Conservation (phyloP, 2,329 filamentous ascomycete species). For the Diplodia sapinea region DNA sequence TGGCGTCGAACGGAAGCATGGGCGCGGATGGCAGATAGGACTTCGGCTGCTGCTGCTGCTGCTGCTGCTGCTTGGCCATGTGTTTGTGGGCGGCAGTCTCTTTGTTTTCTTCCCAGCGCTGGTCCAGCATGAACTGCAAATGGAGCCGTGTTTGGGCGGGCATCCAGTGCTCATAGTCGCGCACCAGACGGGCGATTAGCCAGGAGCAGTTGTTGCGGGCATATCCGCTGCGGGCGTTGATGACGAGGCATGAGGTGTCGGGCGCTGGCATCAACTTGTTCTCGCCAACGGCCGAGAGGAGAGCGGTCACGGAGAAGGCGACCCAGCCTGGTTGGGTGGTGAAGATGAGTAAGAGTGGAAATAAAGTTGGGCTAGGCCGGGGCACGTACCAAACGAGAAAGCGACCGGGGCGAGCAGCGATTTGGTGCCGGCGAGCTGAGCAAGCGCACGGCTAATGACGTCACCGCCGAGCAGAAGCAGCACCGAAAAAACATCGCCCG, state of each 20-base stretch:
- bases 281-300: slow-evolving; percentile 43
- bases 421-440: slow-evolving; percentile 40
- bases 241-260: slow-evolving; percentile 44
- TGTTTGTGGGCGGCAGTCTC: neutral
- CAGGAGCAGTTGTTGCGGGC: slow-evolving; percentile 50
- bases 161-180: slow-evolving; percentile 50
- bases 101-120: neutral
- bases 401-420: slow-evolving; percentile 41
- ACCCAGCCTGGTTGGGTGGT: slow-evolving; percentile 44
- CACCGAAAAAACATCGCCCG: slow-evolving; percentile 42
- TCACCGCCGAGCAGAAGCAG: slow-evolving; percentile 49
- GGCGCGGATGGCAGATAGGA: neutral
- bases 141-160: neutral
- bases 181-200: slow-evolving; percentile 52
- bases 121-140: neutral
- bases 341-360: neutral
- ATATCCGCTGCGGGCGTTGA: slow-evolving; percentile 49
- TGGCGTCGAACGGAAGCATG: neutral
- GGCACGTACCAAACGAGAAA: slow-evolving; percentile 37
- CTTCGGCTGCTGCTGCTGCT: too few relatives aligned
- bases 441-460: slow-evolving; percentile 44
- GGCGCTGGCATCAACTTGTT: slow-evolving; percentile 47
- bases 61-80: too few relatives aligned
- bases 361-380: neutral
- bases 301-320: slow-evolving; percentile 42